Base-by-base conservation (phyloP, 2,329 filamentous ascomycete genomes). In the Exophiala sp. region DNA sequence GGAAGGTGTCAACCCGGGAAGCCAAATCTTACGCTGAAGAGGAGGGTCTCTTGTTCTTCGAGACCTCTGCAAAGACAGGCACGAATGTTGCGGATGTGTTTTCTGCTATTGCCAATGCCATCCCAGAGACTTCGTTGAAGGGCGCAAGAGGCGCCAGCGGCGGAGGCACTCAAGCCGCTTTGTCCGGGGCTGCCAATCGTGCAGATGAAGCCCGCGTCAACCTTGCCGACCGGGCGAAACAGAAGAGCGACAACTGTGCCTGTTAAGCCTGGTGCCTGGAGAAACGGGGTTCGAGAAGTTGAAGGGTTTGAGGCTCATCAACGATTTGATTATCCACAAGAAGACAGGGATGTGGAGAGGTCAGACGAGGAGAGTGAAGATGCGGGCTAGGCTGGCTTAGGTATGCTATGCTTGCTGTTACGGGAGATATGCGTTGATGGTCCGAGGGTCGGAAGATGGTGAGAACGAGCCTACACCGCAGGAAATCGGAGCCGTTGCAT, bases 41-140 rank as follows among this genome's bases (percentile, higher is more conserved):
- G 70, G 93, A 98, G 71, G 82, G 84, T 47, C 73, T 98, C 59
- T 70, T 98, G 58, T 98, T 98, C 74, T 97, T 96, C 68, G 93
- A 98, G 76, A 98, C 93, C 13, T 95, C 88, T 67, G 93, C 93
- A 41, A 98, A 98, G 82, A 93, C 88, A 2, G 93, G 93, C 21
- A 80, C 86, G 65, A 96, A 96, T 68, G 93, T 98, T 32, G 82
- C 85, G 46, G 91, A 96, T 62, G 93, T 98, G 24, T 98, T 98
- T 66, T 96, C 90, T 39, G 93, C 93, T 24, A 98, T 98, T 66
- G 93, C 93, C 53, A 97, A 97, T 66, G 89, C 90, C 34, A 98
- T 98, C 63, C 93, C 93, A 1, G 93, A 98, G 76, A 95, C 89
- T 45, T 95, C 88, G 56, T 74, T 97, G 67, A 97, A 97, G 80